Conservation (phyloP, 768 basidiomycete species). For the Tulasnella sp. region DNA sequence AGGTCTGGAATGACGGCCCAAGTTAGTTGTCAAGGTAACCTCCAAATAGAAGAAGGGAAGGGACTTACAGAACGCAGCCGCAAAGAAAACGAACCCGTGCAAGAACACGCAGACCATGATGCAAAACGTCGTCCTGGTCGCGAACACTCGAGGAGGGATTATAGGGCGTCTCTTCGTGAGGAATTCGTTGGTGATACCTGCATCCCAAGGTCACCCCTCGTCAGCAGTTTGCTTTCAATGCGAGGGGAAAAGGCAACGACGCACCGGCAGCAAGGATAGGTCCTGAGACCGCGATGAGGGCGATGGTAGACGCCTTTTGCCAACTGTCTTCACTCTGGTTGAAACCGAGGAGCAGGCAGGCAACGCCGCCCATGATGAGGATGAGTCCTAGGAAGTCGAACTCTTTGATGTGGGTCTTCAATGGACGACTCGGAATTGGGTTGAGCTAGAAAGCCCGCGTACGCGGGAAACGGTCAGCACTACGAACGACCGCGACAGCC, state of each 20-base stretch:
- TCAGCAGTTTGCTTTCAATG: background rate
- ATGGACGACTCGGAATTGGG: conserved; percentile 56
- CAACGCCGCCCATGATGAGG: conserved; percentile 60
- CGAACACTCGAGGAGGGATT: conserved; percentile 69
- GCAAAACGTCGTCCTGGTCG: conserved; percentile 70
- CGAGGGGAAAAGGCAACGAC: background rate
- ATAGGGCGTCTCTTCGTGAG: conserved; percentile 64
- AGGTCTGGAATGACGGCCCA: conserved; percentile 43
- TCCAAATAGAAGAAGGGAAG: background rate
- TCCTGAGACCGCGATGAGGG: conserved; percentile 56
- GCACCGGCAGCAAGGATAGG: conserved; percentile 49
- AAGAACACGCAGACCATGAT: conserved; percentile 56
- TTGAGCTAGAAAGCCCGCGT: conserved; percentile 47
- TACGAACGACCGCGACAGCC: background rate
- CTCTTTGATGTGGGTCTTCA: conserved; percentile 55
- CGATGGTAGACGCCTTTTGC: conserved; percentile 54
- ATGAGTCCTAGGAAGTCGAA: conserved; percentile 70
- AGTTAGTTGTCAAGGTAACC: background rate
- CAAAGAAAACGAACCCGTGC: conserved; percentile 63
- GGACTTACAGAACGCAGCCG: conserved; percentile 37
- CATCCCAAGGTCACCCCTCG: background rate
- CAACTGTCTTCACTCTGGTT: conserved; percentile 65
- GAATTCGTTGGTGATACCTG: conserved; percentile 49
- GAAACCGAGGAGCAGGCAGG: conserved; percentile 67
- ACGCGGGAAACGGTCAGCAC: background rate